phyloP scores from a whole-genome alignment of 257 asterid species.

The Ehretia macrophylla region DNA sequence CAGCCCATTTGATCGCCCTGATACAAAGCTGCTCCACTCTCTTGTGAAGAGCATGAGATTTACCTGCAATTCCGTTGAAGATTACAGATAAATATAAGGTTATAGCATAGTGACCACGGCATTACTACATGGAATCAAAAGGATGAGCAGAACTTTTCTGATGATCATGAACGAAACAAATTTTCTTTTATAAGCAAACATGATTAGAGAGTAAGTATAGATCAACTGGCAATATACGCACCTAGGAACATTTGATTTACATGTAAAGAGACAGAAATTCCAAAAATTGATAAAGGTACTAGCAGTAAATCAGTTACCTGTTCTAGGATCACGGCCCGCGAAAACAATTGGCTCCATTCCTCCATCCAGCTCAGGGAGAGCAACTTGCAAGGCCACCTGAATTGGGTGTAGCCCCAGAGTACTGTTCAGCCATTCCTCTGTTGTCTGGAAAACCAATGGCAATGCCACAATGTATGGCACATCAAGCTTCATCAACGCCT shows the following conservation, averaged over 20 bases:
- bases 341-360: conserved; percentile 97
- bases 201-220: no score
- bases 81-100: no score
- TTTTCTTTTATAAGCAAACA: no score
- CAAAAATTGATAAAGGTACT: no score
- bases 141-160: no score
- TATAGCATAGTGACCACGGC: no score
- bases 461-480: conserved; percentile 91
- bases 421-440: conserved; percentile 96
- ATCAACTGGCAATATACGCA: no score
- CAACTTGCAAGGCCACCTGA: conserved; percentile 95
- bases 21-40: conserved; percentile 96
- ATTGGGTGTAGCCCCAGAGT: conserved; percentile 91
- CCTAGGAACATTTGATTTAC: no score
- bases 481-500: conserved; percentile 84
- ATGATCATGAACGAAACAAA: no score
- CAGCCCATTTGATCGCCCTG: conserved; percentile 92
- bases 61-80: conserved; percentile 42
- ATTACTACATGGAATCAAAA: no score
- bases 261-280: no score
- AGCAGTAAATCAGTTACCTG: no score
- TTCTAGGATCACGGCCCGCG: conserved; percentile 93
- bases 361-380: conserved; percentile 96
- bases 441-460: conserved; percentile 96
- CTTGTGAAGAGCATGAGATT: conserved; percentile 96